These are phyloP conservation scores for Streptanthus diversifolius DNA, from an alignment of 345 rosid genomes.

Conservation along the genomic window DNA sequence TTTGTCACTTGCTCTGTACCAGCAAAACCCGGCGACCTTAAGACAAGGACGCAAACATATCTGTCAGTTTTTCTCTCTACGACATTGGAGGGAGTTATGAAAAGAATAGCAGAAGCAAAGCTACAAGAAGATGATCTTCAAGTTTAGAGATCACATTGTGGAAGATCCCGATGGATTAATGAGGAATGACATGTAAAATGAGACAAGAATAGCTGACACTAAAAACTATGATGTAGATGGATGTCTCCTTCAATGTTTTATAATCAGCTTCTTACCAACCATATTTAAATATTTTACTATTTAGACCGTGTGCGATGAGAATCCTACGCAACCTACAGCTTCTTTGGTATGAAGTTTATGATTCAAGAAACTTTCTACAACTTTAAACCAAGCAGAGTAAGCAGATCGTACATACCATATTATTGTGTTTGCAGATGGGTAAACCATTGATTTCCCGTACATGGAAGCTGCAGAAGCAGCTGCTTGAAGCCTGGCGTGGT, in stretches of 20 bases:
- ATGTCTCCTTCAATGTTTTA: not conserved
- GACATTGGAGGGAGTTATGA: not conserved
- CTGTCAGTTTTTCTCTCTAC: not conserved
- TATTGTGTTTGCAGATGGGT: conserved; percentile 73
- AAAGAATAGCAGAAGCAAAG: not conserved
- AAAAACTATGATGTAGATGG: not conserved
- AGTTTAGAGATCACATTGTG: not conserved
- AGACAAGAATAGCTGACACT: not conserved
- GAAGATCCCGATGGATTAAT: not conserved
- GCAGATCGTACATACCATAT: conserved; percentile 52
- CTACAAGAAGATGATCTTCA: not conserved
- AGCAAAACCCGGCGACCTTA: conserved; percentile 17
- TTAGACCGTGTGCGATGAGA: conserved; percentile 2
- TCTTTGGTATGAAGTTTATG: not conserved
- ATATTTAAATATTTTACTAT: not conserved
- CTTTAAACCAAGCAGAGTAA: not conserved
- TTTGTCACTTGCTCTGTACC: conserved; percentile 13
- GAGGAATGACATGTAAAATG: not conserved
- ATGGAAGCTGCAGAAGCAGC: conserved; percentile 86
- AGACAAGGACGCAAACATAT: not conserved
- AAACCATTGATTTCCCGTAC: conserved; percentile 80
- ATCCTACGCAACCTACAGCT: not conserved
- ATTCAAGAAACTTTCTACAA: not conserved
- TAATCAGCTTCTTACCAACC: not conserved
- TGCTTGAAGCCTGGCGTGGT: conserved; percentile 85